Base-by-base conservation (phyloP, 768 basidiomycete genomes). In the Leucogyrophana mollusca region DNA sequence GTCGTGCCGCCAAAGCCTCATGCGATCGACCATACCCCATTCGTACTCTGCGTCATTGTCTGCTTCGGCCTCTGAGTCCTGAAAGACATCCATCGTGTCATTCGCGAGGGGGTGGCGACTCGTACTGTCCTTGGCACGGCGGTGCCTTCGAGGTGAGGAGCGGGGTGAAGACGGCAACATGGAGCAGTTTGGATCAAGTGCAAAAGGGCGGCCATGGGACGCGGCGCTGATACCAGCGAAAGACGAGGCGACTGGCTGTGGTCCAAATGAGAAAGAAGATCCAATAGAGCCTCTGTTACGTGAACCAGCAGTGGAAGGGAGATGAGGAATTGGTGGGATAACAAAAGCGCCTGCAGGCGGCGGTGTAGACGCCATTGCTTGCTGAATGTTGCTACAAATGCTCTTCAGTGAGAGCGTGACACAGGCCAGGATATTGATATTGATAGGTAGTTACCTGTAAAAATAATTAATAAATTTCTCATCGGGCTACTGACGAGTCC, bases 1-100 rank as follows among this genome's bases (percentile, higher is more conserved):
- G 70, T 98, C 96, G 60, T 98, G 94, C 34, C 96, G 74, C 95
- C 95, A 98, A 35, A 93, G 71, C 47, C 96, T 77, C 92, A 99
- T 94, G 23, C 94, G 80, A 68, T 97, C 94, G 3, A 98, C 83
- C 75, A 90, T 84, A 2, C 83, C 82, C 90, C 90, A 94, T 54
- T 87, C 83, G 37, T 78, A 74, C 32, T 73, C 76, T n/a, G 27
- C 79, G 73, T 78, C 81, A 37, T 82, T 78, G 17, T 74, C 80
- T 43, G 76, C 79, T 47, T 78, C 83, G 11, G 75, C 78, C 17
- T 67, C 65, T n/a, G 78, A 74, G 52, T 87, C 85, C 46, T 85
- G 80, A 50, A 89, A 90, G 11, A 89, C 81, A 58, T 87, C 86
- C 56, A 63, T 73, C 13, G 81, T 87, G 56, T 88, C 86, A 48